phyloP scores from a whole-genome alignment of 1,284 basidiomycete species.

The Xanthoconium separans region DNA sequence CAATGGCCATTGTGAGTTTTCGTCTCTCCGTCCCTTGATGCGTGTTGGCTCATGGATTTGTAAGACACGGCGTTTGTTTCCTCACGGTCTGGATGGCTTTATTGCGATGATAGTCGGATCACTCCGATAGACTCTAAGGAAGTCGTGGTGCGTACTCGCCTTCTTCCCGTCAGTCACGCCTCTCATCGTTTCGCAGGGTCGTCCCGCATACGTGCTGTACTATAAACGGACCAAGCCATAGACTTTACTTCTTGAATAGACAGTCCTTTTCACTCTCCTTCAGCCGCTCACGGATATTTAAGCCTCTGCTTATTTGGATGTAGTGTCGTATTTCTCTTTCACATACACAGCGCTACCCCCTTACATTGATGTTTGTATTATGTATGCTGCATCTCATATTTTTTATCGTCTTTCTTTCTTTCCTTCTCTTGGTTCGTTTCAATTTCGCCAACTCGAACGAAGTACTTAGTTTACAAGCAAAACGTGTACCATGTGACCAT shows the following conservation, averaged over 20 bases:
- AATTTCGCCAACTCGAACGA: conserved; percentile 6
- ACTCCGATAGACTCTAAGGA: conserved; percentile 69
- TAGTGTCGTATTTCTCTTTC: conserved; percentile 6
- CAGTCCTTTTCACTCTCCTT: not conserved
- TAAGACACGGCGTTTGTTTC: conserved; percentile 85
- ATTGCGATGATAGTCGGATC: conserved; percentile 85
- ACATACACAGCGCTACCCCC: conserved; percentile 19
- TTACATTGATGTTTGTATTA: conserved; percentile 16
- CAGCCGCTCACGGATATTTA: conserved; percentile 26
- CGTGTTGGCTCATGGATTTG: not conserved
- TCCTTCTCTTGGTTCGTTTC: not conserved
- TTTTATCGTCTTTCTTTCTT: not conserved
- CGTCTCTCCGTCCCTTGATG: not conserved
- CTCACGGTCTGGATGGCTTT: conserved; percentile 79
- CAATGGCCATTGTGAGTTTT: conserved; percentile 85
- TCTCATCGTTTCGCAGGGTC: conserved; percentile 53
- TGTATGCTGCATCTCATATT: conserved; percentile 22
- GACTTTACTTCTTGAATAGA: conserved; percentile 14
- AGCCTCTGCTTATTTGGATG: conserved; percentile 33
- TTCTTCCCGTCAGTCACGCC: not conserved
- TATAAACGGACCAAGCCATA: conserved; percentile 73
- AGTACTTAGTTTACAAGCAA: conserved; percentile 28
- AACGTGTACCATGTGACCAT: conserved; percentile 27
- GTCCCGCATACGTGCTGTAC: conserved; percentile 86
- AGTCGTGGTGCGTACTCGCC: conserved; percentile 71